Base-by-base conservation (phyloP, 352 stramenopile genomes). In the Globisporangium cylindrosporum region DNA sequence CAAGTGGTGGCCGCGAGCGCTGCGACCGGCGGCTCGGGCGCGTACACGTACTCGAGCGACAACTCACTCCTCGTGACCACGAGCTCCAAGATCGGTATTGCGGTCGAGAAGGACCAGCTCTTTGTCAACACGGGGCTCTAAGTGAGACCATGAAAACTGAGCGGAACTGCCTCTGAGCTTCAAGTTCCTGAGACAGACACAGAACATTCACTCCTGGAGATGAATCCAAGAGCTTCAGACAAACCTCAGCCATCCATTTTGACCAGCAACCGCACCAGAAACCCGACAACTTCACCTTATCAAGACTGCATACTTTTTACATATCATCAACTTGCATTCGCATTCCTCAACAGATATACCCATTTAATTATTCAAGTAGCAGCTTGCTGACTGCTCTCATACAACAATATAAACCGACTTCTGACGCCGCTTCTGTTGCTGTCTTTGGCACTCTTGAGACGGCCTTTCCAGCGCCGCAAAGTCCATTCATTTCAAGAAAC, bases 41-140 rank as follows among this genome's bases (percentile, higher is more conserved):
- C 89, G 29, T 89, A 76, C 64, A 54, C 77, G 51, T 88, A 86
- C 58, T 66, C 67, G 15, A 56, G 56, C 1, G 68, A 73, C 36
- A 61, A 69, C 24, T 64, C 74, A 12, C 51, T 81, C 46, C 56
- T 93, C 24, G 73, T 93, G 46, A 86, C 83, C 5, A 68, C 69
- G n/a, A 76, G 81, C 70, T 87, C 80, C 32, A 78, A 80, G 58
- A 59, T 91, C 25, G 82, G 84, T 32, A 49, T 89, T 9, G 82
- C 86, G 8, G 68, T 82, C 48, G 73, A 87, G 36, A 67, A 75
- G 22, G 65, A 86, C 65, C 78, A 71, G 41, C 79, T 91, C 57
- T 91, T 91, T 64, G 71, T 91, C 62, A 80, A 81, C 29, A 79
- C 77, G n/a, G 64, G 66, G 14, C 70, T 84, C 15, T 87, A 80